phyloP scores from a whole-genome alignment of 441 rosid species.

The Dalechampia spathulata region DNA sequence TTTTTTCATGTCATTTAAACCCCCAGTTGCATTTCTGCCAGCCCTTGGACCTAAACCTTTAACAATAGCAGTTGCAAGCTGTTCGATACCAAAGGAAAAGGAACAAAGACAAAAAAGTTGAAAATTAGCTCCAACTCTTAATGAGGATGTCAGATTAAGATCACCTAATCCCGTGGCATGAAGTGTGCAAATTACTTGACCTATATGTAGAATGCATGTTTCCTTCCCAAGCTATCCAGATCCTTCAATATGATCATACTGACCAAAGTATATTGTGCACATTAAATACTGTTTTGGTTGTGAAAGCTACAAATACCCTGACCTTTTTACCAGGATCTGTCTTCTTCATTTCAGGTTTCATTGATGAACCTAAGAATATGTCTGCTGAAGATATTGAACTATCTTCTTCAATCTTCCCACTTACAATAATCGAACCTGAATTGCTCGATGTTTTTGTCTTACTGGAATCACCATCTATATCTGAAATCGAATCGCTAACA shows the following conservation, averaged over 20 bases:
- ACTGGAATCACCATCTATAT: constrained; percentile 12
- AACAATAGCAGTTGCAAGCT: constrained; percentile 15
- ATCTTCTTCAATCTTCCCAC: constrained; percentile 27
- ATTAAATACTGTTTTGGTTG: background rate
- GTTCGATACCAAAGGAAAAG: constrained; percentile 16
- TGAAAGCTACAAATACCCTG: constrained; percentile 24
- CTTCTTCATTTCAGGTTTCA: constrained; percentile 17
- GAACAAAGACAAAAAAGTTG: constrained; percentile 9
- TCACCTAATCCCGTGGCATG: constrained; percentile 1
- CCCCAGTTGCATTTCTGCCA: constrained; percentile 4
- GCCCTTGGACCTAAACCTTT: constrained; percentile 12
- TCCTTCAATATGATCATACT: background rate
- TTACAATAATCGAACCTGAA: constrained; percentile 17
- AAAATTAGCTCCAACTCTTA: background rate
- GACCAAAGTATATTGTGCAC: background rate
- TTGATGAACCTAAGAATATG: constrained; percentile 25
- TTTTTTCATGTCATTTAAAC: constrained; percentile 9
- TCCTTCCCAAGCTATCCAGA: background rate
- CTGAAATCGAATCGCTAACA: constrained; percentile 18
- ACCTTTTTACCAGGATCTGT: constrained; percentile 17
- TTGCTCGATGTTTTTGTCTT: constrained; percentile 17
- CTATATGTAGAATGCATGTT: constrained; percentile 1
- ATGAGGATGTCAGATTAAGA: constrained; percentile 1
- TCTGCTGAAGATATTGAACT: constrained; percentile 27
- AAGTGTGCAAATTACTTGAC: constrained; percentile 4